These are phyloP conservation scores for Camellia sinensis DNA, from an alignment of 148 eudicot genomes.

Conservation along the genomic window DNA sequence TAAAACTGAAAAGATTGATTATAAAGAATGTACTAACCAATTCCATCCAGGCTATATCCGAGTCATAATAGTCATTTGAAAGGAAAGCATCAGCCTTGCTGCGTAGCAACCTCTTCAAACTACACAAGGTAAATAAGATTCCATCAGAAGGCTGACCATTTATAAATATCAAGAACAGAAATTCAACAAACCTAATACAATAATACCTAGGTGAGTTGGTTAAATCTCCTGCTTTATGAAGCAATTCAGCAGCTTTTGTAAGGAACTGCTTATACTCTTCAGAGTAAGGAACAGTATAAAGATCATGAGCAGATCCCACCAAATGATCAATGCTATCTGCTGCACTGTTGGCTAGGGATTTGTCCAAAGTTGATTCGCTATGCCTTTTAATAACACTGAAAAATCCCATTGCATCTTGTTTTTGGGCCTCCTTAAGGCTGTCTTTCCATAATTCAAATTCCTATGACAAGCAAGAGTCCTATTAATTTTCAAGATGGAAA, in stretches of 20 bases:
- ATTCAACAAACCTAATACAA: not conserved
- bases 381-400: conserved; percentile 77
- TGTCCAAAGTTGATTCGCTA: conserved; percentile 36
- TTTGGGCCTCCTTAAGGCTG: conserved; percentile 58
- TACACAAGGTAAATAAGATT: conserved; percentile 31
- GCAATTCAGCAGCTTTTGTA: conserved; percentile 60
- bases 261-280: conserved; percentile 62
- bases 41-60: conserved; percentile 99
- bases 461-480: conserved; percentile 30
- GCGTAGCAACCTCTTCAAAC: conserved; percentile 80
- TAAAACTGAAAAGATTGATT: not conserved
- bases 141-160: conserved; percentile 15
- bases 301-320: conserved; percentile 40
- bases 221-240: conserved; percentile 76
- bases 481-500: not conserved
- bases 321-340: conserved; percentile 19
- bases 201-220: conserved; percentile 66
- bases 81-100: conserved; percentile 90
- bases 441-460: conserved; percentile 92
- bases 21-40: conserved; percentile 49
- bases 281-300: conserved; percentile 69
- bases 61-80: conserved; percentile 95
- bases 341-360: conserved; percentile 19
- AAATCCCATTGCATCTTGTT: conserved; percentile 77
- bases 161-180: not conserved